phyloP scores from a whole-genome alignment of 2,329 filamentous ascomycete genomes.

The Salinomyces thailandicus region DNA sequence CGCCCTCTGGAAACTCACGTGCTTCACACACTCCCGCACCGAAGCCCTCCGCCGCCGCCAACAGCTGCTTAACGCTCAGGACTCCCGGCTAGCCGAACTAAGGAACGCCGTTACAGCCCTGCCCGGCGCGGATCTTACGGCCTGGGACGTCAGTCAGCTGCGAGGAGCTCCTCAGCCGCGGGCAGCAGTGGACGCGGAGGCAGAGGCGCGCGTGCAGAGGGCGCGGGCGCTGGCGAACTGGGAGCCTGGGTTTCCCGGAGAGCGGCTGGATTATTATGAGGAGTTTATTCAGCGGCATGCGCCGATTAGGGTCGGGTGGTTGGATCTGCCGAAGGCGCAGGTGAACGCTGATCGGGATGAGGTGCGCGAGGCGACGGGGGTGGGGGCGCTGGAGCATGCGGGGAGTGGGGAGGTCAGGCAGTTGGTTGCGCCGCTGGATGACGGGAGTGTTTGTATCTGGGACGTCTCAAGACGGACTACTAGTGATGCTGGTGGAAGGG shows the following conservation, averaged over 20 bases:
- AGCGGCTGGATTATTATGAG: slow-evolving; percentile 72
- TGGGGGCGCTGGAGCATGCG: slow-evolving; percentile 52
- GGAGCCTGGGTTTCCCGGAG: slow-evolving; percentile 65
- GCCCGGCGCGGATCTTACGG: slow-evolving; percentile 12
- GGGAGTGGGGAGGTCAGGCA: slow-evolving; percentile 41
- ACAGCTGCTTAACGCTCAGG: slow-evolving; percentile 27
- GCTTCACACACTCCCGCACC: slow-evolving; percentile 60
- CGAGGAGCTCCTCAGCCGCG: slow-evolving; percentile 8
- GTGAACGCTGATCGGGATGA: slow-evolving; percentile 30
- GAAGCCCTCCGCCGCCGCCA: slow-evolving; percentile 51
- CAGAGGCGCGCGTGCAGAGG: slow-evolving; percentile 13
- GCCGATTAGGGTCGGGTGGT: slow-evolving; percentile 64
- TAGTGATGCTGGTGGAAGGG: slow-evolving; percentile 22
- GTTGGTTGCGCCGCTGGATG: slow-evolving; percentile 68
- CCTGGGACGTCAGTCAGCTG: slow-evolving; percentile 16
- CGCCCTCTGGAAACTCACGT: slow-evolving; percentile 63
- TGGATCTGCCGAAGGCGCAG: slow-evolving; percentile 48
- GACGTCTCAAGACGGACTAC: slow-evolving; percentile 36
- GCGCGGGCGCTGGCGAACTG: slow-evolving; percentile 62
- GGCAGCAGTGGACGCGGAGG: slow-evolving; percentile 10
- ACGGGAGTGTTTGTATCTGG: slow-evolving; percentile 83
- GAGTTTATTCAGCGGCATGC: slow-evolving; percentile 80
- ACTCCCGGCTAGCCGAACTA: slow-evolving; percentile 33
- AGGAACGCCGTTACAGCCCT: slow-evolving; percentile 32
- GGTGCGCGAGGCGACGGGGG: slow-evolving; percentile 58